Percentiles rank a stretch among this genome's conserved stretches.
phyloP scores from a whole-genome alignment of 2,329 filamentous ascomycete genomes.

The Aspergillus costaricaensis region DNA sequence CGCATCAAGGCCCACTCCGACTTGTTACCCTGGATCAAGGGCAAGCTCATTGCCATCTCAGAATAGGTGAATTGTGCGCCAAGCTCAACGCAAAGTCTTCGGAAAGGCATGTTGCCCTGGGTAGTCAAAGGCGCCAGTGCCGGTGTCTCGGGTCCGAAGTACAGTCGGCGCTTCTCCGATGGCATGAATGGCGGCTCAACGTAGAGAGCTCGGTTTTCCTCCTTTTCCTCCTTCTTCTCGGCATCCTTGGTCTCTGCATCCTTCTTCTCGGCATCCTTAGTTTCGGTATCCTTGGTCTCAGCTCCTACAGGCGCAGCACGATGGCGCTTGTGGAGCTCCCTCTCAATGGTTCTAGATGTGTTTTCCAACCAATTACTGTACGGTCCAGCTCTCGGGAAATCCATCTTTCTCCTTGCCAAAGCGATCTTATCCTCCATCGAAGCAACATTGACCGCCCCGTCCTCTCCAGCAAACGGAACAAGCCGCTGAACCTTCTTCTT shows the following conservation, averaged over 20 bases:
- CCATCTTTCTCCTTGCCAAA: constrained; percentile 70
- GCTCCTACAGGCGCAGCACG: constrained; percentile 38
- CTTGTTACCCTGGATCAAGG: constrained; percentile 84
- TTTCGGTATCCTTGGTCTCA: constrained; percentile 28
- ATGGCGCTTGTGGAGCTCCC: constrained; percentile 52
- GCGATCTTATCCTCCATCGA: constrained; percentile 69
- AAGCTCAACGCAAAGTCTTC: constrained; percentile 82
- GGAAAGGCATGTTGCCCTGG: constrained; percentile 93
- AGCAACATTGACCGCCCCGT: constrained; percentile 76
- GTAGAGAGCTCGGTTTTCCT: constrained; percentile 77
- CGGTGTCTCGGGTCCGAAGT: constrained; percentile 92
- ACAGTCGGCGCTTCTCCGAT: constrained; percentile 90
- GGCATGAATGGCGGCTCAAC: constrained; percentile 84
- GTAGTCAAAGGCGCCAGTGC: constrained; percentile 93
- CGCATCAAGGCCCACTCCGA: constrained; percentile 94
- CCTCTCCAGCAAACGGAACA: constrained; percentile 42
- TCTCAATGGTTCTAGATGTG: constrained; percentile 54
- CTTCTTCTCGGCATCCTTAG: constrained; percentile 40
- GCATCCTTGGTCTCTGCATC: constrained; percentile 39
- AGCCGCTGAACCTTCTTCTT: constrained; percentile 43
- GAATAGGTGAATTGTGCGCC: constrained; percentile 95
- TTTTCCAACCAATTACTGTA: constrained; percentile 78
- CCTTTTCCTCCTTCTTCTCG: constrained; percentile 45
- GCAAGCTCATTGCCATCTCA: constrained; percentile 94
- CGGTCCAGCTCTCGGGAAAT: constrained; percentile 71